Base-by-base conservation (phyloP, 176 grass and related monocot genomes). In the Aegilops umbellulata region DNA sequence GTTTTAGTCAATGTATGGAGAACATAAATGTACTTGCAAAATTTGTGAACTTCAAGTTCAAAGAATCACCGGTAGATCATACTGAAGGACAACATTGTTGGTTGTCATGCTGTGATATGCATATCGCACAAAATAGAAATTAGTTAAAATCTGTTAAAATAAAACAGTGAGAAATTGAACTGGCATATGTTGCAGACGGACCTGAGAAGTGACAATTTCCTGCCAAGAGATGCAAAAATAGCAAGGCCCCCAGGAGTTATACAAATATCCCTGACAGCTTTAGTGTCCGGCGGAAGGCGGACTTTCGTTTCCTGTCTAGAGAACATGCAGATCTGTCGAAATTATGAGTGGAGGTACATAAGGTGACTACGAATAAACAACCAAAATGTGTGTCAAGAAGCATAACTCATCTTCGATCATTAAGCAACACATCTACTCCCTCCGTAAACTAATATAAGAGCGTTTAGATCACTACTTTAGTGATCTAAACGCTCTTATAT, bases 191-290 rank as follows among this genome's bases (percentile, higher is more conserved):
- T 83, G 14, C 25, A 68, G 24, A 76, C 58, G 65, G 29, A 98
- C 94, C 88, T 96, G 79, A 92, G 88, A 87, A 99, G 69, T 53
- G 84, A 89, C 77, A 99, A 86, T 77, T 92, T 99, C 75, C 78
- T 90, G 78, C 97, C 92, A 47, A 96, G 85, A 82, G 97, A 99
- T 83, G 92, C 86, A 86, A 96, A 91, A 82, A 94, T 80, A 77
- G 84, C 82, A 86, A 81, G 82, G 11, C 90, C 86, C 62, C 79
- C 76, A 60, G 90, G 88, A 83, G 92, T 80, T 71, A 99, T 74
- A 80, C 86, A 86, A 31, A 94, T 91, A 79, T 98, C 97, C 80
- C 74, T 98, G 80, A 94, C 81, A 88, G 88, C 87, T 89, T 92
- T 99, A 71, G 88, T 99, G 91, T 93, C 83, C 49, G 89, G 71